Conservation (phyloP, 192 early-diverging fungal genomes). For the Lobulomyces angularis region DNA sequence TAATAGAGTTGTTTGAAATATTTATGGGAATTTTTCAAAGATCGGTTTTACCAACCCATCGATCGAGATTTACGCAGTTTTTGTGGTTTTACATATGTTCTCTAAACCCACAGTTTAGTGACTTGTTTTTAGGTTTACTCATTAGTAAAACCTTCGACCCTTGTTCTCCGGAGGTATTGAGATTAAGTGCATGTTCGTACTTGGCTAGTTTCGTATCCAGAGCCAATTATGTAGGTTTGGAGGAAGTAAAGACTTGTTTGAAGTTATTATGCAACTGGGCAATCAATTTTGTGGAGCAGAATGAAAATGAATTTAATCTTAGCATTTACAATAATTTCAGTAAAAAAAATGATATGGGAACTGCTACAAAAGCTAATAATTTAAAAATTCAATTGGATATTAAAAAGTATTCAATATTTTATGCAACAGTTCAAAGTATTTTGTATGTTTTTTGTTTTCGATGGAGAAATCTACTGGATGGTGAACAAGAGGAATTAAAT, state of each 20-base stretch:
- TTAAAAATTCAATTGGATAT: slow-evolving; percentile 27
- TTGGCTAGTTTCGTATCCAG: slow-evolving; percentile 78
- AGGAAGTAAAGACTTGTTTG: slow-evolving; percentile 51
- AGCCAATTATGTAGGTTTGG: slow-evolving; percentile 59
- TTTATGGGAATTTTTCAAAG: slow-evolving; percentile 70
- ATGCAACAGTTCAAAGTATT: slow-evolving; percentile 72
- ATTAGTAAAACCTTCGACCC: slow-evolving; percentile 44
- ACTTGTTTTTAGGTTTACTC: slow-evolving; percentile 68
- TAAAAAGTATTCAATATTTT: slow-evolving; percentile 67
- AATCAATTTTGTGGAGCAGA: slow-evolving; percentile 49
- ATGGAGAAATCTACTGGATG: slow-evolving; percentile 65
- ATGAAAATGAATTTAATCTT: slow-evolving; percentile 42
- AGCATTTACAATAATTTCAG: too few species aligned
- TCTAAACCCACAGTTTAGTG: slow-evolving; percentile 51
- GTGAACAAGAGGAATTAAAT: not conserved
- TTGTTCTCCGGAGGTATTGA: slow-evolving; percentile 47
- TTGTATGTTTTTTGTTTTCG: slow-evolving; percentile 93
- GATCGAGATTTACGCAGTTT: slow-evolving; percentile 85
- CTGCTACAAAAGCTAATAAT: too few species aligned
- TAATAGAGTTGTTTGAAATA: slow-evolving; percentile 46
- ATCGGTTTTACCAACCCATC: slow-evolving; percentile 71
- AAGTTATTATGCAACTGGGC: slow-evolving; percentile 58
- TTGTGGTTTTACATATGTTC: slow-evolving; percentile 72
- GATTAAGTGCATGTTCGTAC: slow-evolving; percentile 71
- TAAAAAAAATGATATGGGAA: too few species aligned